Evolutionary conservation across 768 basidiomycete genomes (phyloP).

Genomic region (Calocybe gangraenosa): DNA sequence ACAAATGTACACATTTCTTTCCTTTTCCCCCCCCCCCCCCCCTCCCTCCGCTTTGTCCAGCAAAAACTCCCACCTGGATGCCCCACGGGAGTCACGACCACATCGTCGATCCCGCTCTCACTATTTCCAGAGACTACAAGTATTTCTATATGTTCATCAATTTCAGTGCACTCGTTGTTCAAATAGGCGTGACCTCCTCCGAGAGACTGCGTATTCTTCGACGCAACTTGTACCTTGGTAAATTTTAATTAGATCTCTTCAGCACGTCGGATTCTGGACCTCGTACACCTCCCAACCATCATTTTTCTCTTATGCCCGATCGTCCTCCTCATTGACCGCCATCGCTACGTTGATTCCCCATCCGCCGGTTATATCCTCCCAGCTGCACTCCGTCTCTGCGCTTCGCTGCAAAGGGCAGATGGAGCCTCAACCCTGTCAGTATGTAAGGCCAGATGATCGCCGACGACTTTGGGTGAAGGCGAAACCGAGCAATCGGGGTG

Average conservation of each 20-base stretch:
- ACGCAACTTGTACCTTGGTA: too few relatives aligned
- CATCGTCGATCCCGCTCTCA: conserved; percentile 66
- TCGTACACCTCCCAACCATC: conserved; percentile 59
- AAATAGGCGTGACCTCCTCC: conserved; percentile 65
- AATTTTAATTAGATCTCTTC: not conserved
- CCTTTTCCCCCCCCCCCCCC: too few relatives aligned
- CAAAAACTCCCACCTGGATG: conserved; percentile 63
- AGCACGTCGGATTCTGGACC: conserved; percentile 67
- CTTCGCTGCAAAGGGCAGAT: conserved; percentile 43
- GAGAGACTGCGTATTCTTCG: conserved; percentile 42
- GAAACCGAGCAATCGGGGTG: conserved; percentile 56
- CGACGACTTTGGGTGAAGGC: conserved; percentile 70
- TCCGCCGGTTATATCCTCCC: conserved; percentile 64
- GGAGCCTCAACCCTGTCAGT: conserved; percentile 51
- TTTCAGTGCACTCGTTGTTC: conserved; percentile 64
- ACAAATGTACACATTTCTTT: too few relatives aligned
- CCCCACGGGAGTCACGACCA: conserved; percentile 68
- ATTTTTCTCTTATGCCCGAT: conserved; percentile 61
- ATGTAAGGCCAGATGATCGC: conserved; percentile 46
- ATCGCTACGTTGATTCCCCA: conserved; percentile 50
- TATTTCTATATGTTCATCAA: conserved; percentile 75
- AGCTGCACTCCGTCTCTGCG: conserved; percentile 42
- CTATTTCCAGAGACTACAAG: conserved; percentile 72
- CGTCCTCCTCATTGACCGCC: conserved; percentile 50
- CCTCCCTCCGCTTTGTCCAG: conserved; percentile 80